These are phyloP conservation scores for Pittosporum tobira DNA, from an alignment of 129 eudicot genomes.

Conservation along the genomic window DNA sequence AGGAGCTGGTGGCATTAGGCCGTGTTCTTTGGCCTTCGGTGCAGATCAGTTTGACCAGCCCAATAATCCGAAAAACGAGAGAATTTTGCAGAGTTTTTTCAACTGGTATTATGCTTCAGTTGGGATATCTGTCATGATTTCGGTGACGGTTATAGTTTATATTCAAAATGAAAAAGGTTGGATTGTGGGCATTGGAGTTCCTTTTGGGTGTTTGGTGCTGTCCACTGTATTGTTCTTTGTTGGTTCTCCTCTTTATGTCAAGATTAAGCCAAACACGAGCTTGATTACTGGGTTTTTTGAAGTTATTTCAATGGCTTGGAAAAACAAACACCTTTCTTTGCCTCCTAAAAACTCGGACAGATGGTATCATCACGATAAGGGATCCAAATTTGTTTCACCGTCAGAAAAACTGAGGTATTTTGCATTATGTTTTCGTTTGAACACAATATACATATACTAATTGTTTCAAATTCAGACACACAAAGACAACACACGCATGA, in stretches of 20 bases:
- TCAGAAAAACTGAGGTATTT: constrained; percentile 12
- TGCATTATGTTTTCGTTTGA: neutral
- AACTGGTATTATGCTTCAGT: constrained; percentile 31
- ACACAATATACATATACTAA: no score
- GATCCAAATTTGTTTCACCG: constrained; percentile 15
- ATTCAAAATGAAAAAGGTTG: constrained; percentile 22
- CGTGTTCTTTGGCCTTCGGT: constrained; percentile 45
- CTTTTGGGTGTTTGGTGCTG: constrained; percentile 13
- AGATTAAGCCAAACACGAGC: constrained; percentile 7
- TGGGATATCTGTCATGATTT: constrained; percentile 8
- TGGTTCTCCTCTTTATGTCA: neutral
- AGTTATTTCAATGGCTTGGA: constrained; percentile 34
- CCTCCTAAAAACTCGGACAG: neutral
- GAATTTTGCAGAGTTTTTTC: constrained; percentile 23
- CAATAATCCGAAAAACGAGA: neutral
- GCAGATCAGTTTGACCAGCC: constrained; percentile 28
- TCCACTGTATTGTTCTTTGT: constrained; percentile 18
- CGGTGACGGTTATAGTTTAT: constrained; percentile 1
- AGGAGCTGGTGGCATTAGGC: constrained; percentile 42
- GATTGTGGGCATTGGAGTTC: constrained; percentile 38
- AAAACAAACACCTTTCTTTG: constrained; percentile 14
- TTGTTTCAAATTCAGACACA: no score
- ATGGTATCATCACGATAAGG: constrained; percentile 6
- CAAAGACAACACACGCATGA: no score
- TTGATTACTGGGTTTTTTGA: constrained; percentile 22